Evolutionary conservation across 1,284 basidiomycete genomes (phyloP).

Genomic region (Ustilago nuda): DNA sequence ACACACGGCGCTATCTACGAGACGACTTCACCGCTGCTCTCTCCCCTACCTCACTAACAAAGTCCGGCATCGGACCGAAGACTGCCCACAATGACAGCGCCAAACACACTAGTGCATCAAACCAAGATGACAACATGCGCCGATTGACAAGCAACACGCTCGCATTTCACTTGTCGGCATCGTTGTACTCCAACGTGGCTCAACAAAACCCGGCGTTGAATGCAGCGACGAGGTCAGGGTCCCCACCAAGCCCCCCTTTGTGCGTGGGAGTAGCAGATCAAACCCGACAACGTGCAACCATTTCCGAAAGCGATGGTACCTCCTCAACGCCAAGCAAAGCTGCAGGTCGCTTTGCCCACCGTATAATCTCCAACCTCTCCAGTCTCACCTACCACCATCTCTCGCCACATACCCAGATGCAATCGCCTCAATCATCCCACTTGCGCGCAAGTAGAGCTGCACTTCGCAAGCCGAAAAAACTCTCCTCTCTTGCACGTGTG

Average conservation of each 20-base stretch:
- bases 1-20: conserved; percentile 47
- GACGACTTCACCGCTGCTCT: conserved; percentile 33
- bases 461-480: conserved; percentile 17
- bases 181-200: conserved; percentile 2
- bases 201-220: neutral
- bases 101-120: neutral
- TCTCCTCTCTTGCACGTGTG: conserved; percentile 31
- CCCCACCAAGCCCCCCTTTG: neutral
- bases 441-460: neutral
- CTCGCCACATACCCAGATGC: conserved; percentile 64
- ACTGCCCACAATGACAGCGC: neutral
- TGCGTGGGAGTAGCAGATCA: too few species aligned
- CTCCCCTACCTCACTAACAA: neutral
- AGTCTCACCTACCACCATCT: conserved; percentile 64
- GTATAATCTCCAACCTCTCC: conserved; percentile 47
- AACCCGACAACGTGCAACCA: neutral
- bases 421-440: conserved; percentile 17
- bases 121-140: neutral
- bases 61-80: neutral
- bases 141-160: conserved; percentile 24
- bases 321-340: neutral
- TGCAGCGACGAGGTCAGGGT: neutral
- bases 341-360: conserved; percentile 37
- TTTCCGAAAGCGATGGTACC: neutral
- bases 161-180: conserved; percentile 42